A percentile compares a stretch with the other conserved stretches of the same genome.
These are phyloP conservation scores for Hanseniaspora thailandica DNA, from an alignment of 805 yeast species.

Conservation along the genomic window DNA sequence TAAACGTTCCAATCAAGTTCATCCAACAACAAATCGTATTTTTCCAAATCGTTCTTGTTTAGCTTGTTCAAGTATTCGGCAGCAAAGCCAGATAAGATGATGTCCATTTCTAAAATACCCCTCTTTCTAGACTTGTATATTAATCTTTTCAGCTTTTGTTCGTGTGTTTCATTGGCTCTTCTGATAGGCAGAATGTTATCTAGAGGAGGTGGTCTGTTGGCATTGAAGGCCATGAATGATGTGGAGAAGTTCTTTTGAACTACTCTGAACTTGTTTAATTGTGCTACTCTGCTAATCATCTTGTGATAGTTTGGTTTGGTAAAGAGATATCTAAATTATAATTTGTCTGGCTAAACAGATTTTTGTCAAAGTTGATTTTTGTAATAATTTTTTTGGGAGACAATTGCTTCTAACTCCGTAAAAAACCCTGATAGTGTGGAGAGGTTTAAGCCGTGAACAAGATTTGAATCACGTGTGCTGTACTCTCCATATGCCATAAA, in stretches of 20 bases:
- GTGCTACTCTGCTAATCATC: not conserved
- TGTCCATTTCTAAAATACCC: slow-evolving; percentile 88
- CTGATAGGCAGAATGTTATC: slow-evolving; percentile 63
- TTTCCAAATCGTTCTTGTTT: slow-evolving; percentile 57
- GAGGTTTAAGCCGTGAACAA: no score
- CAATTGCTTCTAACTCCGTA: no score
- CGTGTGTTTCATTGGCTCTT: slow-evolving; percentile 60
- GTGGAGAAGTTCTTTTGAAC: not conserved
- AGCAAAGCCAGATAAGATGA: slow-evolving; percentile 76
- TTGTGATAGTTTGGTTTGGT: not conserved
- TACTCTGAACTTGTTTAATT: not conserved
- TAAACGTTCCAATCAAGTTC: slow-evolving; percentile 99
- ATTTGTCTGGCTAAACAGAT: no score
- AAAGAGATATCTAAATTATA: not conserved
- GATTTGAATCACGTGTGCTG: no score
- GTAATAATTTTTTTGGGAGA: no score
- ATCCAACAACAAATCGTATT: slow-evolving; percentile 74
- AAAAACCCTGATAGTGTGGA: no score
- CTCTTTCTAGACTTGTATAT: slow-evolving; percentile 86
- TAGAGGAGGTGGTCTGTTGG: slow-evolving; percentile 11
- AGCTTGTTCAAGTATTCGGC: slow-evolving; percentile 53
- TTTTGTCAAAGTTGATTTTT: no score
- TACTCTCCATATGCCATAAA: no score
- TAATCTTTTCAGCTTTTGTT: slow-evolving; percentile 72
- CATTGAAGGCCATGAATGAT: not conserved